These are phyloP conservation scores for Linum usitatissimum DNA, from an alignment of 345 rosid species.

Conservation along the genomic window DNA sequence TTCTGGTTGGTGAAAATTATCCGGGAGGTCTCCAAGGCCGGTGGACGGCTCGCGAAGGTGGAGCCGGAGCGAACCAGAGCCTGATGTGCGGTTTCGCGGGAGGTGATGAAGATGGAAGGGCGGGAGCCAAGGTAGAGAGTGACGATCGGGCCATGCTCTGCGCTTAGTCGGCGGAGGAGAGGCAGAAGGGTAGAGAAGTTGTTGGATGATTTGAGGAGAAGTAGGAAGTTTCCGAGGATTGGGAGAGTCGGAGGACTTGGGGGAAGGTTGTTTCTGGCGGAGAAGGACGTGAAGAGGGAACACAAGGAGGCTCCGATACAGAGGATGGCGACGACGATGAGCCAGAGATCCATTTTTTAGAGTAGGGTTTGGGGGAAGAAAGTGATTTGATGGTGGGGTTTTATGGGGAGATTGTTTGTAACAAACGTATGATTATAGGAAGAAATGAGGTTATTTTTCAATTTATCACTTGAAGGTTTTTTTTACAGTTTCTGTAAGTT, in stretches of 20 bases:
- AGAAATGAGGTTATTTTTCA: too few relatives aligned
- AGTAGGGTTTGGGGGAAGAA: neutral
- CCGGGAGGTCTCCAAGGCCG: slow-evolving; percentile 4
- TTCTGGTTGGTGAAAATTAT: slow-evolving; percentile 2
- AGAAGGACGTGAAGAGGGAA: neutral
- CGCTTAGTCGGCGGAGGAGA: slow-evolving; percentile 9
- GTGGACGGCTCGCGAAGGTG: slow-evolving; percentile 8
- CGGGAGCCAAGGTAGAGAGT: slow-evolving; percentile 10
- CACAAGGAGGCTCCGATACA: neutral
- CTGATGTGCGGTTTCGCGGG: slow-evolving; percentile 10
- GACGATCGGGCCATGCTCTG: slow-evolving; percentile 12
- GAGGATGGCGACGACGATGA: neutral
- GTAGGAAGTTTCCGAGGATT: slow-evolving; percentile 5
- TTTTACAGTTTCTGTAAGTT: too few relatives aligned
- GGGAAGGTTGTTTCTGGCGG: neutral
- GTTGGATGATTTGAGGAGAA: slow-evolving; percentile 5
- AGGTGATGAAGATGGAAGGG: slow-evolving; percentile 14
- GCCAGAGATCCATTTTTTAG: slow-evolving; percentile 9
- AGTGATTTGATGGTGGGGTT: too few relatives aligned
- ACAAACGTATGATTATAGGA: too few relatives aligned
- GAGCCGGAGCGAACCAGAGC: slow-evolving; percentile 3
- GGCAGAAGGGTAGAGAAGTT: slow-evolving; percentile 11
- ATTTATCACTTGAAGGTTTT: too few relatives aligned
- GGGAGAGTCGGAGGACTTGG: slow-evolving; percentile 5
- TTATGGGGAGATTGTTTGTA: too few relatives aligned